A percentile compares a stretch with the other conserved stretches of the same genome.
Evolutionary conservation across 805 yeast genomes (phyloP).

Genomic region (Monosporozyma unispora): DNA sequence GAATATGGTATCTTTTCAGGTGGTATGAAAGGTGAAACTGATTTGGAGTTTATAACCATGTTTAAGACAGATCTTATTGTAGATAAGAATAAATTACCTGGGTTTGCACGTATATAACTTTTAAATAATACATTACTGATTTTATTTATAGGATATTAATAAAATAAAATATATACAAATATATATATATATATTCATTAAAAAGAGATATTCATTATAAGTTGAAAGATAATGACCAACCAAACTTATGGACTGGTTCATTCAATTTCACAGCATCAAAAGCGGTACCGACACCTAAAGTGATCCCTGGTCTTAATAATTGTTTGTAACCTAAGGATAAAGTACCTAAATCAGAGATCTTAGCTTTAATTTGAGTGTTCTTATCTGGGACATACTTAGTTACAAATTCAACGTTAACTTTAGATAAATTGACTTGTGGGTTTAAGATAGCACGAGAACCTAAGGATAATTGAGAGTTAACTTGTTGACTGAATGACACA

Average conservation of each 20-base stretch:
- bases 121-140: no score
- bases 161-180: neutral
- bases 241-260: constrained; percentile 97
- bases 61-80: constrained; percentile 56
- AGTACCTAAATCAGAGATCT: constrained; percentile 91
- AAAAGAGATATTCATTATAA: constrained; percentile 43
- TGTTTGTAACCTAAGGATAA: constrained; percentile 91
- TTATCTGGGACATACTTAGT: constrained; percentile 83
- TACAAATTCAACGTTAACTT: constrained; percentile 90
- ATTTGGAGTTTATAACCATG: constrained; percentile 79
- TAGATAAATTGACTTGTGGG: constrained; percentile 53
- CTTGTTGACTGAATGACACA: constrained; percentile 95
- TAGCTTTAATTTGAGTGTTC: constrained; percentile 86
- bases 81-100: constrained; percentile 45
- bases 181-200: neutral
- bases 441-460: constrained; percentile 97
- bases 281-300: constrained; percentile 93
- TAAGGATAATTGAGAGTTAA: constrained; percentile 82
- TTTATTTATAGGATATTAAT: no score
- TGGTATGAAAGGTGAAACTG: constrained; percentile 81
- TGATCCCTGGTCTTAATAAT: constrained; percentile 91
- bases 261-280: constrained; percentile 90
- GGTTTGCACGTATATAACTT: constrained; percentile 40
- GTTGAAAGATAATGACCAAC: constrained; percentile 86
- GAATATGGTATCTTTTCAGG: constrained; percentile 89